phyloP scores from a whole-genome alignment of 169 alveolate species.

The Theileria orientalis region DNA sequence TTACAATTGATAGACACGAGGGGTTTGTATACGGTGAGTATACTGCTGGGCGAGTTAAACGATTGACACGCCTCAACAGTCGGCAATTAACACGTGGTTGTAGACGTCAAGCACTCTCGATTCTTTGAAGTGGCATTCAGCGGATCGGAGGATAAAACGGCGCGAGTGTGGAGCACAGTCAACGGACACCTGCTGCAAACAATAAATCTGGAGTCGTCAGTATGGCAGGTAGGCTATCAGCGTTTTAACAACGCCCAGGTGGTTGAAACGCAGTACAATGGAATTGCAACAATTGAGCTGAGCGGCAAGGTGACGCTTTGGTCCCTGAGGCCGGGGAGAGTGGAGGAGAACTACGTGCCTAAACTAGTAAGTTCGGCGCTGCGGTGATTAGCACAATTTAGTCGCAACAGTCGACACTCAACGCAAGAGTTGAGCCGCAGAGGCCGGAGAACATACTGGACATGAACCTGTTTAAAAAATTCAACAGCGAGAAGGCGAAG shows the following conservation, averaged over 20 bases:
- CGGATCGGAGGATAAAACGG: constrained; percentile 60
- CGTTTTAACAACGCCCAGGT: constrained; percentile 10
- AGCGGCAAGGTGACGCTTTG: constrained; percentile 44
- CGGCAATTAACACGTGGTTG: too few species aligned
- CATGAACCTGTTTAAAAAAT: constrained; percentile 32
- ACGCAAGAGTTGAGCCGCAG: too few species aligned
- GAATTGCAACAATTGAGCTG: constrained; percentile 31
- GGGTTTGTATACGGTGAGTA: constrained; percentile 55
- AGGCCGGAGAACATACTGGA: constrained; percentile 22
- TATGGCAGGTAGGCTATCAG: constrained; percentile 47
- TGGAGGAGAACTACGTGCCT: background rate
- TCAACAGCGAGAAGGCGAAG: constrained; percentile 41
- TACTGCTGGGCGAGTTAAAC: background rate
- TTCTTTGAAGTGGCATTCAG: constrained; percentile 32
- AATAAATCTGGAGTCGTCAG: constrained; percentile 33
- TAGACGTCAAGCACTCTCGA: constrained; percentile 44
- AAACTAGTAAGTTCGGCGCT: background rate
- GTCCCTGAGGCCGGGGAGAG: constrained; percentile 18
- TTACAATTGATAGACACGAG: constrained; percentile 26
- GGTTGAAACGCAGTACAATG: constrained; percentile 29
- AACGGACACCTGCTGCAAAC: constrained; percentile 29
- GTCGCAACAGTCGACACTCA: too few species aligned
- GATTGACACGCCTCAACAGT: background rate
- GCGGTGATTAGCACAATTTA: too few species aligned
- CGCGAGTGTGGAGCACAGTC: constrained; percentile 38